These are phyloP conservation scores for Begonia masoniana DNA, from an alignment of 306 rosid genomes.

Conservation along the genomic window DNA sequence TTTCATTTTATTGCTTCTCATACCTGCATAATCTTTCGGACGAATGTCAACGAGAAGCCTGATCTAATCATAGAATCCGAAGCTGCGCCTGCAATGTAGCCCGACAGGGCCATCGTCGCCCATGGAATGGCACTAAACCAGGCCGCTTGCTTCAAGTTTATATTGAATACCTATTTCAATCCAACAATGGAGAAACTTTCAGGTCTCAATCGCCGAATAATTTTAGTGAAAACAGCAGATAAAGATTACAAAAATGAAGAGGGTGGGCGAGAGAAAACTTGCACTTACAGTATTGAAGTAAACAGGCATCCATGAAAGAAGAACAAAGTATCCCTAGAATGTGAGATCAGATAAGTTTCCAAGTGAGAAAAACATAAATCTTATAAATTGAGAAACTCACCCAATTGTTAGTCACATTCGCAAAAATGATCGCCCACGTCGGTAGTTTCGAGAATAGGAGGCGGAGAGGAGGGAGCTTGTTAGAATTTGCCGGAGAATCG, in stretches of 20 bases:
- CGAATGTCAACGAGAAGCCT: slow-evolving; percentile 56
- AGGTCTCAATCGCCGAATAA: no score
- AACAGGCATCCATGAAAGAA: slow-evolving; percentile 97
- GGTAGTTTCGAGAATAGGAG: slow-evolving; percentile 72
- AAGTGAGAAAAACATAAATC: no score
- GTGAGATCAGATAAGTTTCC: slow-evolving; percentile 5
- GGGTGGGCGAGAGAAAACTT: no score
- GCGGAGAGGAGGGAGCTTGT: slow-evolving; percentile 40
- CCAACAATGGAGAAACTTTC: neutral
- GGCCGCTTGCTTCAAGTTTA: slow-evolving; percentile 88
- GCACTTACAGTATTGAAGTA: slow-evolving; percentile 77
- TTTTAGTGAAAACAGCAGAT: no score
- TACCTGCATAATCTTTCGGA: slow-evolving; percentile 89
- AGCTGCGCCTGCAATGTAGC: slow-evolving; percentile 61
- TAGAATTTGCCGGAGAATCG: slow-evolving; percentile 14
- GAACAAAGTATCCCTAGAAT: slow-evolving; percentile 91
- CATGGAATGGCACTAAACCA: slow-evolving; percentile 98
- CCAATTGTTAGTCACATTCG: slow-evolving; percentile 89
- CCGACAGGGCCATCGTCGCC: slow-evolving; percentile 89
- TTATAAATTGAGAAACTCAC: slow-evolving; percentile 27
- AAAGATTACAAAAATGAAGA: no score
- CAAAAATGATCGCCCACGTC: slow-evolving; percentile 76
- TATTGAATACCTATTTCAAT: slow-evolving; percentile 55
- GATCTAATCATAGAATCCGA: slow-evolving; percentile 61
- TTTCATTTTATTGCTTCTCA: no score